Conservation (phyloP, 129 eudicot species). For the Helichrysum umbraculigerum region DNA sequence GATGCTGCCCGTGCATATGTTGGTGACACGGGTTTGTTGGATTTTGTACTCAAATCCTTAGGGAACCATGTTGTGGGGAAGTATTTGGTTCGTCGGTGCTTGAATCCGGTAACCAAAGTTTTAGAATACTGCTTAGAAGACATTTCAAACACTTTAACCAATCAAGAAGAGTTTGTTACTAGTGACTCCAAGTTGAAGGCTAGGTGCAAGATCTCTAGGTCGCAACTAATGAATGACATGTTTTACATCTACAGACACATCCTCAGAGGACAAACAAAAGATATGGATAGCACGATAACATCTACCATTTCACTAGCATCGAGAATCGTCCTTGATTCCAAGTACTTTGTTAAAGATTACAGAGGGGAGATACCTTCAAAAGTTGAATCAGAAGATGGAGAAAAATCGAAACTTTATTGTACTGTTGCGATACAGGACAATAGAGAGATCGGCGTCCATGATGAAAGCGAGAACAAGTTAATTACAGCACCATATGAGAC, state of each 20-base stretch:
- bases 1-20: conserved; percentile 93
- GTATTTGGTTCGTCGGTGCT: conserved; percentile 77
- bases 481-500: conserved; percentile 52
- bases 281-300: conserved; percentile 31
- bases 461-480: conserved; percentile 26
- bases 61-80: conserved; percentile 93
- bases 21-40: conserved; percentile 92
- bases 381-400: conserved; percentile 25
- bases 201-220: conserved; percentile 51
- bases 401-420: conserved; percentile 45
- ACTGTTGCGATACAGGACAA: conserved; percentile 37
- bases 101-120: conserved; percentile 94
- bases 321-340: conserved; percentile 77
- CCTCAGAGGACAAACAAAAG: conserved; percentile 48
- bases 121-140: conserved; percentile 89
- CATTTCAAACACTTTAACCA: conserved; percentile 50
- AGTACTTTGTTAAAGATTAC: conserved; percentile 65
- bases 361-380: conserved; percentile 21
- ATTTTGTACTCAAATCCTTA: conserved; percentile 90
- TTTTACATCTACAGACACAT: conserved; percentile 54
- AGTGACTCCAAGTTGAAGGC: conserved; percentile 39
- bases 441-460: neutral
- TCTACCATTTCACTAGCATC: conserved; percentile 62
- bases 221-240: conserved; percentile 74
- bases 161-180: conserved; percentile 43